Evolutionary conservation across 2,329 filamentous ascomycete genomes (phyloP).

Genomic region (Pyricularia sp.): DNA sequence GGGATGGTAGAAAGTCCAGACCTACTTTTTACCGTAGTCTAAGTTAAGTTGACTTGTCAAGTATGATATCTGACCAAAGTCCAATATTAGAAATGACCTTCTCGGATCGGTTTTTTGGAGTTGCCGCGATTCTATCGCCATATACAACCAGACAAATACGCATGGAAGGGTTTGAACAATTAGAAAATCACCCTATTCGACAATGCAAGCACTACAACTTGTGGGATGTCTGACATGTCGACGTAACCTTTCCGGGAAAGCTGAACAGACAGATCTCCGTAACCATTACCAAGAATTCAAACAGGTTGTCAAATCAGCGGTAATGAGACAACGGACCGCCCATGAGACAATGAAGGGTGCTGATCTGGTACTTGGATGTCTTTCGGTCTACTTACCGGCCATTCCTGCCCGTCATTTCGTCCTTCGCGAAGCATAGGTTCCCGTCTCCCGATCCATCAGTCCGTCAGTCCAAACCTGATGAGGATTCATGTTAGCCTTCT

Average conservation of each 20-base stretch:
- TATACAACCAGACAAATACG: not conserved
- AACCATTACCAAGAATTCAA: not conserved
- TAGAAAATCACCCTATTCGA: too few species aligned
- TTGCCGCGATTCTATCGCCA: not conserved
- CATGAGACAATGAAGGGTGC: not conserved
- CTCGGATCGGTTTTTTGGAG: not conserved
- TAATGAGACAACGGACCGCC: not conserved
- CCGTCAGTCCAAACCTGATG: not conserved
- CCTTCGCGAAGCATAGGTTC: not conserved
- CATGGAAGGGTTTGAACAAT: not conserved
- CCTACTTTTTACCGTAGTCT: not conserved
- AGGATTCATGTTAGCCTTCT: not conserved
- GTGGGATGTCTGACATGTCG: not conserved
- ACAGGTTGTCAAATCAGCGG: not conserved
- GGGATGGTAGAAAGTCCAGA: not conserved
- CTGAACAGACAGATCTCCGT: not conserved
- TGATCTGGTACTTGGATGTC: not conserved
- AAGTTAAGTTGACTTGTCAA: conserved; percentile 1
- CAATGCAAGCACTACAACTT: not conserved
- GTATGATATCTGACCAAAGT: not conserved
- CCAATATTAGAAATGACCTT: not conserved
- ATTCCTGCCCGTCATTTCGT: not conserved
- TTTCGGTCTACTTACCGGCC: not conserved
- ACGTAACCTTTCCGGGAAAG: not conserved
- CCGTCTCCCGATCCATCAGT: not conserved